Base-by-base conservation (phyloP, 495 filamentous ascomycete species). In the Rhypophila decipiens region DNA sequence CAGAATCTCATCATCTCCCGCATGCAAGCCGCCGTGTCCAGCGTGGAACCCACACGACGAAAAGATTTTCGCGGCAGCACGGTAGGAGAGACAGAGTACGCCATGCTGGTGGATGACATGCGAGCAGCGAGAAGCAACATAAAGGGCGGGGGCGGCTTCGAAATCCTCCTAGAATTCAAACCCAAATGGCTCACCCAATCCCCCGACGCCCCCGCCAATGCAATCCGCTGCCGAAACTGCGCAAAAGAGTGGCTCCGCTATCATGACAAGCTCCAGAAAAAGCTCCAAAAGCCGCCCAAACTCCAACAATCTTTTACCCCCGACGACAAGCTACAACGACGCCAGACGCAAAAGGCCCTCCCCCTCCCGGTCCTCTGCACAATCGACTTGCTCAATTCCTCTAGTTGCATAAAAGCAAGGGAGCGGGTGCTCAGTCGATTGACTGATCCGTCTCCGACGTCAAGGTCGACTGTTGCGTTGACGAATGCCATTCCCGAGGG, bases 151-250 rank as follows among this genome's bases (percentile, higher is more conserved):
- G 64, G 53, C 17, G 70, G n/a, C n/a, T n/a, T n/a, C n/a, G n/a
- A 78, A 17, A 64, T 72, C 0, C 57, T 82, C 1, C 66, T 89
- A 19, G 87, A 98, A 63, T 81, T 97, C 55, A 98, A 98, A 58
- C 89, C 91, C 5, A 98, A 98, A 64, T 98, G 93, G 93, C 78
- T 96, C 1, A 60, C 74, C 5, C 90, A 91, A 52, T 93, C 87
- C 1, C 88, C 86, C 1, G 80, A 79, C 20, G 90, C 90, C 0
- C 90, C 89, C 1, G 5, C 54, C 0, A 53, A 65, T 4, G 76
- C 86, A 13, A 75, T 59, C 18, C 73, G 90, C 20, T 98, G 93
- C 64, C 83, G 93, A 4, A 95, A 86, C 1, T 98, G 93, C 62
- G 93, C 93, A 2, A 61, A 88, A 17, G 70, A 82, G 35, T 82